phyloP scores from a whole-genome alignment of 2,329 filamentous ascomycete species.

The Huntiella abstrusa region DNA sequence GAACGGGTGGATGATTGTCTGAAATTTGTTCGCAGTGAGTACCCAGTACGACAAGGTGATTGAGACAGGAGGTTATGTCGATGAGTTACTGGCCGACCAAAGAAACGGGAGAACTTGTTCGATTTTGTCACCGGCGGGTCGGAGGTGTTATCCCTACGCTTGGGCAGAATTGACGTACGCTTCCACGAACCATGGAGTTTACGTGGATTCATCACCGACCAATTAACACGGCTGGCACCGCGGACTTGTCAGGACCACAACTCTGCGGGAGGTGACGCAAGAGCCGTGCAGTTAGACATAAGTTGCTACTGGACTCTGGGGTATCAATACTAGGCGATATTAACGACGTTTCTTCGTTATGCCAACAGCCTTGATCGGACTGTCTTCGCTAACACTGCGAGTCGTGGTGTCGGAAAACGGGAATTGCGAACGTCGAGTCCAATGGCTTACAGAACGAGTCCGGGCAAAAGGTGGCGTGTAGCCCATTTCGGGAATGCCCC shows the following conservation, averaged over 20 bases:
- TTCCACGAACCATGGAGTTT: constrained; percentile 96
- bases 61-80: constrained; percentile 92
- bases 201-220: constrained; percentile 59
- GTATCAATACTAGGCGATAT: constrained; percentile 84
- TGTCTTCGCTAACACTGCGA: constrained; percentile 71
- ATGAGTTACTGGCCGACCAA: constrained; percentile 77
- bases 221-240: constrained; percentile 28
- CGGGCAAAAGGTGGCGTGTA: constrained; percentile 76
- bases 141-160: constrained; percentile 69
- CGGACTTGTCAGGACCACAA: constrained; percentile 15
- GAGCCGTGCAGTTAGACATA: constrained; percentile 41
- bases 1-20: constrained; percentile 77
- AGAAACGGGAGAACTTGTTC: constrained; percentile 81
- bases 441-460: constrained; percentile 75
- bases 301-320: constrained; percentile 70
- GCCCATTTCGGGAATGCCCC: constrained; percentile 77
- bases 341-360: constrained; percentile 90
- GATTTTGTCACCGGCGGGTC: constrained; percentile 75
- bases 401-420: constrained; percentile 71
- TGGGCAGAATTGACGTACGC: constrained; percentile 83
- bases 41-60: constrained; percentile 99
- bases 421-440: constrained; percentile 72
- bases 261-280: constrained; percentile 18
- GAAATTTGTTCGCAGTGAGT: constrained; percentile 84
- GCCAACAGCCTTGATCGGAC: constrained; percentile 91